These are phyloP conservation scores for Carex arenaria DNA, from an alignment of 202 grass and related monocot genomes.

Conservation along the genomic window DNA sequence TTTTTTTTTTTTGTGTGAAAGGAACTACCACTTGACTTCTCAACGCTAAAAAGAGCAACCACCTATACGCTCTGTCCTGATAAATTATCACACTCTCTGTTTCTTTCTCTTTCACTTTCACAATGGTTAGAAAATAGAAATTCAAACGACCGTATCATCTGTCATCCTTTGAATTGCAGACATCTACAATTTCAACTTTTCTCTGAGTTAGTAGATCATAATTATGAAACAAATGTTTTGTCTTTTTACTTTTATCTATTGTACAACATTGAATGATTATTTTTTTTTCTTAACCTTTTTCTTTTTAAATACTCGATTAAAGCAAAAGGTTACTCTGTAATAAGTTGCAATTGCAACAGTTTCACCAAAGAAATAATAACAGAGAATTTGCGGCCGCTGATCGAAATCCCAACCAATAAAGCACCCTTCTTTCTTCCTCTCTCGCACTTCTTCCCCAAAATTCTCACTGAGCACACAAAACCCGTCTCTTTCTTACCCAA, in stretches of 20 bases:
- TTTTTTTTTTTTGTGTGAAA: not conserved
- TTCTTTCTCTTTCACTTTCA: conserved; percentile 20
- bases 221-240: not conserved
- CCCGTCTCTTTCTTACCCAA: conserved; percentile 21
- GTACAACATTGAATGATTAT: not conserved
- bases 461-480: not conserved
- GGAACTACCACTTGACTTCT: not conserved
- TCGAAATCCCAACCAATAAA: conserved; percentile 14
- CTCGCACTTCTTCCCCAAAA: conserved; percentile 11
- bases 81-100: conserved; percentile 22
- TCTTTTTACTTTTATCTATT: not conserved
- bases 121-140: not conserved
- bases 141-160: not conserved
- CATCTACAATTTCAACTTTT: not conserved
- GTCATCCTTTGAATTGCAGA: not conserved
- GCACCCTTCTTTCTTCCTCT: not conserved
- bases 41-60: conserved; percentile 21
- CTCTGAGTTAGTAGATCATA: no score
- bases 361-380: not conserved
- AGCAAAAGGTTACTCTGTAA: no score
- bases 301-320: not conserved
- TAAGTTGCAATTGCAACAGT: not conserved
- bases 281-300: not conserved
- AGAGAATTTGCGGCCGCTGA: not conserved
- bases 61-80: conserved; percentile 19